These are phyloP conservation scores for Mariannaea elegans DNA, from an alignment of 2,329 filamentous ascomycete species.

Conservation along the genomic window DNA sequence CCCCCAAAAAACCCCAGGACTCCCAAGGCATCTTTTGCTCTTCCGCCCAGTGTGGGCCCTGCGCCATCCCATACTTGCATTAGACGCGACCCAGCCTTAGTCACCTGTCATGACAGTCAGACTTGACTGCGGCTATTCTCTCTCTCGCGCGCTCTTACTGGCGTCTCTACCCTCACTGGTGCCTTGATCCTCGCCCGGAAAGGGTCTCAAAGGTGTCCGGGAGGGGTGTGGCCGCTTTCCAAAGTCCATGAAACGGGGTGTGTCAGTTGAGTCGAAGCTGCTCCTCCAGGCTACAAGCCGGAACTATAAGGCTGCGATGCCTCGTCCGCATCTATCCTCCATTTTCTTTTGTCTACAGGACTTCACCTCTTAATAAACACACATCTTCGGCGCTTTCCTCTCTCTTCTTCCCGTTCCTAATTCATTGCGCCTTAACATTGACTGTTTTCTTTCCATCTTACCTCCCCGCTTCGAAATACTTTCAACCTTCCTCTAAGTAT, in stretches of 20 bases:
- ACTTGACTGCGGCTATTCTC: conserved; percentile 41
- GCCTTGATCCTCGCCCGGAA: conserved; percentile 39
- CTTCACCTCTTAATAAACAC: conserved; percentile 26
- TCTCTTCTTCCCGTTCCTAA: conserved; percentile 34
- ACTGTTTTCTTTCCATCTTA: conserved; percentile 14
- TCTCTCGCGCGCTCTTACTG: conserved; percentile 39
- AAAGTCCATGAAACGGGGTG: conserved; percentile 27
- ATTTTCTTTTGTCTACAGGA: conserved; percentile 38
- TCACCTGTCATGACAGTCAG: conserved; percentile 46
- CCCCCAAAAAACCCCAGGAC: conserved; percentile 36
- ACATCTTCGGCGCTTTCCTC: conserved; percentile 22
- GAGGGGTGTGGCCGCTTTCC: conserved; percentile 18
- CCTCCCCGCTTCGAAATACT: not conserved
- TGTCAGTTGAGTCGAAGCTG: conserved; percentile 30
- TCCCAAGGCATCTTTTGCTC: conserved; percentile 41
- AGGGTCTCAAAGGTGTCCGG: conserved; percentile 18
- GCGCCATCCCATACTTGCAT: conserved; percentile 42
- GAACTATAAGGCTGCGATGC: conserved; percentile 65
- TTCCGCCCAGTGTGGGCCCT: conserved; percentile 33
- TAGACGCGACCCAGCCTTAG: conserved; percentile 40
- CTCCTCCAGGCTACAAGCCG: conserved; percentile 44
- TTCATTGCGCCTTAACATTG: conserved; percentile 29
- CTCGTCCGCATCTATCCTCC: conserved; percentile 47
- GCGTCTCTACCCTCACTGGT: conserved; percentile 42
- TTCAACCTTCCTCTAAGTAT: not conserved